Conservation (phyloP, 2,329 filamentous ascomycete genomes). For the Cordyceps sp. region DNA sequence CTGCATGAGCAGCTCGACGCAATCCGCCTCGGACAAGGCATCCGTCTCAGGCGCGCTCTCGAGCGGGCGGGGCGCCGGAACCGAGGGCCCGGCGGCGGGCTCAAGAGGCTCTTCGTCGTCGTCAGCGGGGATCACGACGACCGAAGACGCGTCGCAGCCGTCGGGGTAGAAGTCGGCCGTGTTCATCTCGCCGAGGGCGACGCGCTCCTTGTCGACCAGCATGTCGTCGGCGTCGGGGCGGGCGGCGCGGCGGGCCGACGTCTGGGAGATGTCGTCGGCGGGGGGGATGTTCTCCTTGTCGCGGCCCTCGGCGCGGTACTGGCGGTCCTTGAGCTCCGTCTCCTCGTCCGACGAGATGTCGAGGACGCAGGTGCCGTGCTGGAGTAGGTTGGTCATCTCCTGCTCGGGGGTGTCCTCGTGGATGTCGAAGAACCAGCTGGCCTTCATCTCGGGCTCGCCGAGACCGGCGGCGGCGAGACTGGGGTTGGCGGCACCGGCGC, state of each 20-base stretch:
- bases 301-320: constrained; percentile 39
- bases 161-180: constrained; percentile 50
- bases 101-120: no score
- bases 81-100: no score
- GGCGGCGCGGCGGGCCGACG: constrained; percentile 19
- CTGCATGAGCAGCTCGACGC: constrained; percentile 18
- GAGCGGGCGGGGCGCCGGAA: no score
- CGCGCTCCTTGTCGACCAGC: constrained; percentile 45
- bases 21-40: constrained; percentile 3
- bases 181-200: constrained; percentile 50
- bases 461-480: constrained; percentile 15
- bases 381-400: constrained; percentile 80
- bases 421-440: constrained; percentile 82
- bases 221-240: constrained; percentile 29
- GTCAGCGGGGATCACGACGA: constrained; percentile 46
- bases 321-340: constrained; percentile 34
- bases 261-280: constrained; percentile 44
- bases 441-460: constrained; percentile 33
- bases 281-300: constrained; percentile 94
- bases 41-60: constrained; percentile 5
- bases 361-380: constrained; percentile 73
- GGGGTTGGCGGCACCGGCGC: constrained; percentile 2
- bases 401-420: constrained; percentile 84
- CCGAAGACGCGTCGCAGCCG: constrained; percentile 44
- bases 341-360: constrained; percentile 87